Conservation (phyloP, 306 rosid genomes). For the Vachellia pachyceras region DNA sequence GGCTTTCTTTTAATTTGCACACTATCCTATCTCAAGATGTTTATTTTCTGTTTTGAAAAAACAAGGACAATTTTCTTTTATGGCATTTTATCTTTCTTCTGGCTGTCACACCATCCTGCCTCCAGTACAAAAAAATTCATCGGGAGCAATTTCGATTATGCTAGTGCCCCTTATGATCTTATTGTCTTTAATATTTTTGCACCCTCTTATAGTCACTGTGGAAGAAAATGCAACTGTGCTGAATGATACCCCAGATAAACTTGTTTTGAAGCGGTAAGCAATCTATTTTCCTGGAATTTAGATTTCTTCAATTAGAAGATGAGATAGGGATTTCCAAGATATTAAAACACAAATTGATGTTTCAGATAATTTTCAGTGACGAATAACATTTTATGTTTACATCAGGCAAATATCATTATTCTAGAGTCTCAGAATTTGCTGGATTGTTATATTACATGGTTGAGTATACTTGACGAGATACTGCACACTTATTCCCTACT, state of each 20-base stretch:
- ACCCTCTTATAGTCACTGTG: slow-evolving; percentile 84
- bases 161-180: slow-evolving; percentile 18
- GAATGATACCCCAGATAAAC: slow-evolving; percentile 70
- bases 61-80: neutral
- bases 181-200: slow-evolving; percentile 43
- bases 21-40: neutral
- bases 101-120: neutral
- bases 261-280: slow-evolving; percentile 72
- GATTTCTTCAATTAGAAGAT: neutral
- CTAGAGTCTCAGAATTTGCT: neutral
- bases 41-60: no score
- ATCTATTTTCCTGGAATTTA: slow-evolving; percentile 20
- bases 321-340: neutral
- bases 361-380: no score
- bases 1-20: neutral
- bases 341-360: no score
- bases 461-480: neutral
- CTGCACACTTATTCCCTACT: neutral
- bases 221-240: slow-evolving; percentile 94
- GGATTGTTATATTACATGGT: neutral
- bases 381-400: no score
- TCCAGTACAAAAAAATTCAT: neutral
- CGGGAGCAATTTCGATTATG: slow-evolving; percentile 13
- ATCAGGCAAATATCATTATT: neutral
- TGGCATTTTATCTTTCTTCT: neutral